Percentiles rank a stretch among this genome's conserved stretches.
phyloP scores from a whole-genome alignment of 2,329 filamentous ascomycete species.

The Curvularia sp. region DNA sequence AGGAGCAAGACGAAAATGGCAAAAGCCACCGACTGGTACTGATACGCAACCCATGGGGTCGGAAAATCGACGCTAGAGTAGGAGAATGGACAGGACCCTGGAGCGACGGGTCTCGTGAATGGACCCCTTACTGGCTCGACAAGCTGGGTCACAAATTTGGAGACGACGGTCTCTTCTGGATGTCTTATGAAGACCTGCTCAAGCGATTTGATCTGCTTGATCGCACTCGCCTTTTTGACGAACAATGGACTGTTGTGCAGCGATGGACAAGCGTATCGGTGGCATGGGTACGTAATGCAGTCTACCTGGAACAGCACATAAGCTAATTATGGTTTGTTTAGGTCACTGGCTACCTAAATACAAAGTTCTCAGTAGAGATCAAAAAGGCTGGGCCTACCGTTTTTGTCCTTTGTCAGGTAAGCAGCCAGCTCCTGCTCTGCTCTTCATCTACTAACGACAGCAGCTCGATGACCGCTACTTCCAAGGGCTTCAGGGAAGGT shows the following conservation, averaged over 20 bases:
- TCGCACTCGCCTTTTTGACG: slow-evolving; percentile 65
- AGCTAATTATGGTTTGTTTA: no score
- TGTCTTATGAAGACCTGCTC: slow-evolving; percentile 64
- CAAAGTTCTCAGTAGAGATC: slow-evolving; percentile 64
- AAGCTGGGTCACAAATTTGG: slow-evolving; percentile 75
- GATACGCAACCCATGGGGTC: slow-evolving; percentile 80
- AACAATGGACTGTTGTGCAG: slow-evolving; percentile 65
- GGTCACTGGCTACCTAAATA: slow-evolving; percentile 63
- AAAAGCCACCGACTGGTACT: slow-evolving; percentile 63
- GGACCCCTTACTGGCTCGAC: slow-evolving; percentile 79
- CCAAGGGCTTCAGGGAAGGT: slow-evolving; percentile 62
- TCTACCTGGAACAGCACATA: no score
- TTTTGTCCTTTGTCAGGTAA: slow-evolving; percentile 64
- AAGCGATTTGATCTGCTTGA: slow-evolving; percentile 65
- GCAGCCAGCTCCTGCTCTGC: slow-evolving; percentile 12
- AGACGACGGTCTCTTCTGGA: slow-evolving; percentile 73
- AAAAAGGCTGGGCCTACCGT: slow-evolving; percentile 60
- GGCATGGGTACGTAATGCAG: slow-evolving; percentile 56
- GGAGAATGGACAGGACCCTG: slow-evolving; percentile 80
- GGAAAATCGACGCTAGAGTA: slow-evolving; percentile 51
- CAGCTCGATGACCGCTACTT: slow-evolving; percentile 66
- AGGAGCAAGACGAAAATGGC: slow-evolving; percentile 56
- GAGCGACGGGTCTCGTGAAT: slow-evolving; percentile 82
- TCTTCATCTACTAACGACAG: slow-evolving; percentile 52
- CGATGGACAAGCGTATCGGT: slow-evolving; percentile 66